Percentiles rank a stretch among this genome's conserved stretches.
These are phyloP conservation scores for Dysphania ambrosioides DNA, from an alignment of 148 eudicot genomes.

Conservation along the genomic window DNA sequence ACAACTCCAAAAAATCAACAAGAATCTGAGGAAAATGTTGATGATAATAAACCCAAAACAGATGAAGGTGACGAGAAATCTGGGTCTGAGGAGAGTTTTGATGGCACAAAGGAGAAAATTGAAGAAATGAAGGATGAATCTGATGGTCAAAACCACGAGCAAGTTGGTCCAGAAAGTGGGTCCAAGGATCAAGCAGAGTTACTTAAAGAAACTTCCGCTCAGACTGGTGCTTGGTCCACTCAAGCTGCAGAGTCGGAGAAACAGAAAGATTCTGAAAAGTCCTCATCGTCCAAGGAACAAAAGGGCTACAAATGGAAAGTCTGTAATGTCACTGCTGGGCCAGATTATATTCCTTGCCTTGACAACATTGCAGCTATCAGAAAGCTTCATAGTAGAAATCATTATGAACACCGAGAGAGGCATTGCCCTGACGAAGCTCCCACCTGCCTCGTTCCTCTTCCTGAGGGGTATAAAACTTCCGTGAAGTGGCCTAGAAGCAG, in stretches of 20 bases:
- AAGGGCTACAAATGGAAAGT: slow-evolving; percentile 38
- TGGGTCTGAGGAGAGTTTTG: slow-evolving; percentile 4
- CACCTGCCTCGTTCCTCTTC: slow-evolving; percentile 53
- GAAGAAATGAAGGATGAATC: slow-evolving; percentile 26
- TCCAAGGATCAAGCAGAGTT: slow-evolving; percentile 25
- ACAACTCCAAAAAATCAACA: slow-evolving; percentile 13
- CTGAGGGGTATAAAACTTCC: slow-evolving; percentile 51
- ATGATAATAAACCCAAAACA: slow-evolving; percentile 11
- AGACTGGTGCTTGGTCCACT: slow-evolving; percentile 22
- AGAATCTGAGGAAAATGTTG: slow-evolving; percentile 24
- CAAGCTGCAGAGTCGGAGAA: slow-evolving; percentile 42
- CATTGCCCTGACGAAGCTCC: slow-evolving; percentile 58
- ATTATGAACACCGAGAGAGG: slow-evolving; percentile 59
- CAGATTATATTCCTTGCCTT: slow-evolving; percentile 80
- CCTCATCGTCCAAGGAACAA: slow-evolving; percentile 11
- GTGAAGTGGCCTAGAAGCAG: slow-evolving; percentile 62
- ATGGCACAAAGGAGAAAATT: slow-evolving; percentile 11
- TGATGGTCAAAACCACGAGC: slow-evolving; percentile 11
- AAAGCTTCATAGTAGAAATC: slow-evolving; percentile 39
- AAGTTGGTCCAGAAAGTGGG: neutral
- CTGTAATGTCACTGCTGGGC: slow-evolving; percentile 60
- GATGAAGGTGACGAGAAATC: slow-evolving; percentile 22
- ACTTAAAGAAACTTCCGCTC: slow-evolving; percentile 33
- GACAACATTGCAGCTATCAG: slow-evolving; percentile 50
- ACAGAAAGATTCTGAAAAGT: slow-evolving; percentile 33